phyloP scores from a whole-genome alignment of 306 rosid species.

The Cyamopsis tetragonoloba region DNA sequence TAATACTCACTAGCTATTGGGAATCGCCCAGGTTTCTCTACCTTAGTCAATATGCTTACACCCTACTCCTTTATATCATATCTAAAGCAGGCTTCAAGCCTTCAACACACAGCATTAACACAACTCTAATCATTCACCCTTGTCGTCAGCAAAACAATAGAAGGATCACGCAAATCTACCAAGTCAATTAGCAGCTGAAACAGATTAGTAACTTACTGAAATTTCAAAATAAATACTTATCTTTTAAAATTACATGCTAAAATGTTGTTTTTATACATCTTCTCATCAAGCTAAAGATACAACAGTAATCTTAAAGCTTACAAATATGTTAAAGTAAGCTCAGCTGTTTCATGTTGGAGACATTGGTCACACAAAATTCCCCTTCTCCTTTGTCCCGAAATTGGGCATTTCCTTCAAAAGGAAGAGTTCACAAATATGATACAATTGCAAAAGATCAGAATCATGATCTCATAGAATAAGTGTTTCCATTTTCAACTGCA shows the following conservation, averaged over 20 bases:
- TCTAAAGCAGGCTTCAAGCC: conserved; percentile 15
- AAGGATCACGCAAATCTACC: background rate
- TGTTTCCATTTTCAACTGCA: too few species aligned
- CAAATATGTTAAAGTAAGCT: background rate
- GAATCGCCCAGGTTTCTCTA: background rate
- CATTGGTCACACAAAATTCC: too few species aligned
- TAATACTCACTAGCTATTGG: background rate
- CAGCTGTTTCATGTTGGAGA: too few species aligned
- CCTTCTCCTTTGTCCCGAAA: background rate
- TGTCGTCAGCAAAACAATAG: background rate
- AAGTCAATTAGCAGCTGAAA: conserved; percentile 5
- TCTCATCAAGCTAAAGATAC: background rate
- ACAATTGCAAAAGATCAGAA: conserved; percentile 10
- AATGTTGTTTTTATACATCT: background rate
- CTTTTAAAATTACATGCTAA: conserved; percentile 15
- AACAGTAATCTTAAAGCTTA: background rate
- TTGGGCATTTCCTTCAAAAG: background rate
- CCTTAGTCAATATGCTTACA: background rate
- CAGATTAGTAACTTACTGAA: conserved; percentile 20
- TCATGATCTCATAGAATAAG: background rate
- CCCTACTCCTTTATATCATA: conserved; percentile 3
- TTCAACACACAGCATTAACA: conserved; percentile 1
- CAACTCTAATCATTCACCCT: background rate
- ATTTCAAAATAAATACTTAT: background rate
- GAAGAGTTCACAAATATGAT: background rate